These are phyloP conservation scores for Penicillium sclerotiorum DNA, from an alignment of 2,329 filamentous ascomycete species.

Conservation along the genomic window DNA sequence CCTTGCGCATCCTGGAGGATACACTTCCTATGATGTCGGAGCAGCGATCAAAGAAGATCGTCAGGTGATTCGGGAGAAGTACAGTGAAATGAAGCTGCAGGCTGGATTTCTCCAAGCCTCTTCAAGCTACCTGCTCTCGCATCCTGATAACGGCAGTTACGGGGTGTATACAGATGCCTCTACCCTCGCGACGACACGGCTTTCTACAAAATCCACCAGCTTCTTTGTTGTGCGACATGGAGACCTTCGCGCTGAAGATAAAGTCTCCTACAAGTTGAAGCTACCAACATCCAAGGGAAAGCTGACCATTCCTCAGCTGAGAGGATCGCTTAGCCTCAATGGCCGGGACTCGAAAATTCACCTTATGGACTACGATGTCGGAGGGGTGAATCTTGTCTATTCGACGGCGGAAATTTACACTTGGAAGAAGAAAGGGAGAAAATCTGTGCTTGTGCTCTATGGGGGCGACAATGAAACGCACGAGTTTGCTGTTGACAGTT, in stretches of 20 bases:
- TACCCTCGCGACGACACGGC: neutral
- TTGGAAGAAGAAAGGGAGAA: constrained; percentile 6
- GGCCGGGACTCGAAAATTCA: constrained; percentile 28
- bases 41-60: neutral
- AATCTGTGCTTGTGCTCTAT: constrained; percentile 14
- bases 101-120: neutral
- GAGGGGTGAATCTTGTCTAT: constrained; percentile 30
- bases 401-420: constrained; percentile 35
- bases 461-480: constrained; percentile 28
- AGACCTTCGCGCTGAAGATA: neutral
- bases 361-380: constrained; percentile 34
- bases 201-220: neutral
- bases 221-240: neutral
- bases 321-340: neutral
- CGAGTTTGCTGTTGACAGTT: constrained; percentile 13
- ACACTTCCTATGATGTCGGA: neutral
- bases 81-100: constrained; percentile 4
- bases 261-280: neutral
- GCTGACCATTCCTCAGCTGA: neutral
- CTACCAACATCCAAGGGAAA: neutral
- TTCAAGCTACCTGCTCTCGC: neutral
- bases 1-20: neutral
- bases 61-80: neutral
- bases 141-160: constrained; percentile 1
- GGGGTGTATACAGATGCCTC: neutral